phyloP scores from a whole-genome alignment of 169 alveolate genomes.

The Cryptosporidium sp. region DNA sequence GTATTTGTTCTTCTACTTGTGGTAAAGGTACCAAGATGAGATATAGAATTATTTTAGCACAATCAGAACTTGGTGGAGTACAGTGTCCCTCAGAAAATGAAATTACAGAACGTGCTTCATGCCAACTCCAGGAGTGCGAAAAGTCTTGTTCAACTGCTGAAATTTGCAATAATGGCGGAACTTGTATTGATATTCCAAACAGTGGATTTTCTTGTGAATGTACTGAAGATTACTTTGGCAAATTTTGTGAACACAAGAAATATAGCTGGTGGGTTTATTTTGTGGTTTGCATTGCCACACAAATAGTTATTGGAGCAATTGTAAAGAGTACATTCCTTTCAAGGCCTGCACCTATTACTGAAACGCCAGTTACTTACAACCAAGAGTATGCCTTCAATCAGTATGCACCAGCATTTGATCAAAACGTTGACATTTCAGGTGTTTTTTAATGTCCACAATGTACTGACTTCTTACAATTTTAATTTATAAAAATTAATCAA shows the following conservation, averaged over 20 bases:
- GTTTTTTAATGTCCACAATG: neutral
- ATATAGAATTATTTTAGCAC: conserved; percentile 24
- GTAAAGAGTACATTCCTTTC: conserved; percentile 48
- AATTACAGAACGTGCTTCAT: conserved; percentile 40
- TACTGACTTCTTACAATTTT: neutral
- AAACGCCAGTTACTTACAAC: conserved; percentile 24
- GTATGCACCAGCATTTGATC: conserved; percentile 33
- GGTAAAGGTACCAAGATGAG: conserved; percentile 53
- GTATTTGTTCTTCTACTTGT: conserved; percentile 62
- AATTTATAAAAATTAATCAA: neutral
- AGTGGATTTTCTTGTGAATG: conserved; percentile 56
- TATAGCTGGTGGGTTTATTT: conserved; percentile 67
- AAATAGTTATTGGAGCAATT: conserved; percentile 58
- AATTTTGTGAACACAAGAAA: conserved; percentile 37
- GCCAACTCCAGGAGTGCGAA: conserved; percentile 32
- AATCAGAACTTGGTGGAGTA: conserved; percentile 68
- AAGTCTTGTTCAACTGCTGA: conserved; percentile 19
- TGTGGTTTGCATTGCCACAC: conserved; percentile 27
- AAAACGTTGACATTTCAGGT: conserved; percentile 40
- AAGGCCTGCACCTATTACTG: conserved; percentile 8
- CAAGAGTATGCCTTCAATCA: conserved; percentile 27
- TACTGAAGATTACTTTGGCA: conserved; percentile 50
- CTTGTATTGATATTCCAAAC: conserved; percentile 61
- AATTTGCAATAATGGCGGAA: conserved; percentile 58
- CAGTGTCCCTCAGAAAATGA: conserved; percentile 54